Base-by-base conservation (phyloP, 768 basidiomycete species). In the Tricholoma terreum region DNA sequence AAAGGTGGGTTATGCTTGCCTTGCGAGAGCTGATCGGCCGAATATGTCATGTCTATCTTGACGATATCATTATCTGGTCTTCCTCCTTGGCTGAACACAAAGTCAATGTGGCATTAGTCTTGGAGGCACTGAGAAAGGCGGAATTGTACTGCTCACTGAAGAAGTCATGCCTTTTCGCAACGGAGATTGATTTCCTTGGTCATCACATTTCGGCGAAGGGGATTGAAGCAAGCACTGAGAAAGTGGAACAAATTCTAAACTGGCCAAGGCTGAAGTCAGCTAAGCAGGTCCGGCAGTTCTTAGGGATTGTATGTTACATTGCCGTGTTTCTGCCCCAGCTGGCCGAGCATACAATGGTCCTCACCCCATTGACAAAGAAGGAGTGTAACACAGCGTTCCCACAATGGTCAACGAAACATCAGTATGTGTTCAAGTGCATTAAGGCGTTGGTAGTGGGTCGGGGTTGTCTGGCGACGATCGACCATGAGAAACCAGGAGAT, bases 1-100 rank as follows among this genome's bases (percentile, higher is more conserved):
- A 76, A 40, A 46, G 64, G 0, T 55, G 71, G 0, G 72, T 79
- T 36, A 73, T 66, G 2, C 45, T 57, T 1, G 73, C 75, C 0
- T 63, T 82, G 0, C 35, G 61, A 0, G 55, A 66, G 0, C 62
- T 63, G 8, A 68, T 82, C 21, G 77, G 79, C 0, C 62, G 63
- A 0, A 71, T 79, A 42, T 75, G 76, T 43, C 74, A 80, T 52
- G 67, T 77, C 0, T 80, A 80, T 57, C 62, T 80, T 0, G 75
- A 81, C 58, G 71, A 80, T 48, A 75, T 80, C 31, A 64, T 80
- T 10, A 76, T 79, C 15, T 80, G 74, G 72, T 81, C 76, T 0
- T 5, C 75, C 0, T 56, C 64, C 0, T 17, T 73, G 0, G 71
- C 71, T 1, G 71, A 77, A 54, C 77, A 79, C 27, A 36, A 54